Base-by-base conservation (phyloP, 2,329 filamentous ascomycete genomes). In the Neofusicoccum parvum region DNA sequence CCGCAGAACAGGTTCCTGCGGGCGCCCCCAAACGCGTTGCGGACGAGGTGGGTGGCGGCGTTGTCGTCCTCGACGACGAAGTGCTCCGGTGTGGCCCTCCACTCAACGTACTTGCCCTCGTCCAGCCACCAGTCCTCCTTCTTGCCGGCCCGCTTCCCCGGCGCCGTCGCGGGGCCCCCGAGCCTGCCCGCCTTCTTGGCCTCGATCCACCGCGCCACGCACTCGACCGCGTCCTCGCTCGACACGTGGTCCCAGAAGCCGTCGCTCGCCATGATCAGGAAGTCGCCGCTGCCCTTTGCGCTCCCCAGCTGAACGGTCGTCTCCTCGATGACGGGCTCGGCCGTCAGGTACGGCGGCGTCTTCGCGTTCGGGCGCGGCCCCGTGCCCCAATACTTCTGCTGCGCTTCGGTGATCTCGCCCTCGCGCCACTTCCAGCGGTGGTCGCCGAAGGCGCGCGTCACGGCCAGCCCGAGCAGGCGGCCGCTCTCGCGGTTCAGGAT, bases 391-490 rank as follows among this genome's bases (percentile, higher is more conserved):
- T 81, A 87, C 59, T 80, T 80, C 65, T 74, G 71, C 68, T 81
- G 79, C 17, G 82, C 76, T 2, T 79, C 73, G 39, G 77, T 72
- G 65, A 84, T 79, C 5, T 86, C 75, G 2, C 83, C 79, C 14
- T 82, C 72, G 3, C 84, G 73, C 87, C 88, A 91, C 73, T 92
- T 92, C 87, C 87, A 90, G 66, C 85, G 81, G 59, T 84, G 81
- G 72, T 92, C 89, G 15, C 90, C 90, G 72, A 92, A 91, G 0
- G 87, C 88, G 5, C 89, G 82, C 0, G 88, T 87, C 1, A 90
- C 82, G 46, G 87, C 82, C 1, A 86, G 70, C 1, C 90, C 89
- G 66, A 90, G 80, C 0, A 91, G 75, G 0, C 89, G 83, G 0
- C 88, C 89, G 15, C 81, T 78, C 66, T 82, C 80, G 1, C 79